These are phyloP conservation scores for Phoma sp. DNA, from an alignment of 2,329 filamentous ascomycete species.

Conservation along the genomic window DNA sequence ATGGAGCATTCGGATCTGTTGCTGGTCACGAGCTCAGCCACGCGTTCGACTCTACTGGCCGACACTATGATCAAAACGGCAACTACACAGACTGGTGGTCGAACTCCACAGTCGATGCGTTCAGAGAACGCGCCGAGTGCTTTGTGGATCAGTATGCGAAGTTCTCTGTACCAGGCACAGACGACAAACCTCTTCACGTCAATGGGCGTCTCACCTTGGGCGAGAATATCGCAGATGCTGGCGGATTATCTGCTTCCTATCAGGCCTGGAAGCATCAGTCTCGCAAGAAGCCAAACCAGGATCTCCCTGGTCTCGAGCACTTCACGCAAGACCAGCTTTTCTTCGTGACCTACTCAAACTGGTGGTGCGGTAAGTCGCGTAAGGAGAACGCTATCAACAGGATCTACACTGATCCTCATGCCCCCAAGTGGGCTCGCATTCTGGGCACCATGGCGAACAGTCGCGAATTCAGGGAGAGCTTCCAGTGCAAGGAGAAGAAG, in stretches of 20 bases:
- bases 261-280: conserved; percentile 69
- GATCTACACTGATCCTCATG: conserved; percentile 69
- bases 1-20: conserved; percentile 71
- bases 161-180: conserved; percentile 63
- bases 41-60: conserved; percentile 70
- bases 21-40: conserved; percentile 74
- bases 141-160: conserved; percentile 72
- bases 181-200: conserved; percentile 64
- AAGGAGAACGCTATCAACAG: conserved; percentile 63
- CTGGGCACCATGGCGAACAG: conserved; percentile 71
- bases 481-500: conserved; percentile 68
- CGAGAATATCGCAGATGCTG: conserved; percentile 76
- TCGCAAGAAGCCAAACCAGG: conserved; percentile 53
- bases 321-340: conserved; percentile 74
- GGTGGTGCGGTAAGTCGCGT: conserved; percentile 70
- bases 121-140: conserved; percentile 65
- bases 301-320: conserved; percentile 61
- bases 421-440: conserved; percentile 64
- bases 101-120: conserved; percentile 62
- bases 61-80: conserved; percentile 68
- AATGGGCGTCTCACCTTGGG: conserved; percentile 68
- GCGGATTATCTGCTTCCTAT: conserved; percentile 68
- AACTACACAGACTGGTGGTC: conserved; percentile 73
- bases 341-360: conserved; percentile 68
- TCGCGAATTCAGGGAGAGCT: conserved; percentile 69